Evolutionary conservation across 352 stramenopile species (phyloP).

Genomic region (Nothophytophthora sp.): DNA sequence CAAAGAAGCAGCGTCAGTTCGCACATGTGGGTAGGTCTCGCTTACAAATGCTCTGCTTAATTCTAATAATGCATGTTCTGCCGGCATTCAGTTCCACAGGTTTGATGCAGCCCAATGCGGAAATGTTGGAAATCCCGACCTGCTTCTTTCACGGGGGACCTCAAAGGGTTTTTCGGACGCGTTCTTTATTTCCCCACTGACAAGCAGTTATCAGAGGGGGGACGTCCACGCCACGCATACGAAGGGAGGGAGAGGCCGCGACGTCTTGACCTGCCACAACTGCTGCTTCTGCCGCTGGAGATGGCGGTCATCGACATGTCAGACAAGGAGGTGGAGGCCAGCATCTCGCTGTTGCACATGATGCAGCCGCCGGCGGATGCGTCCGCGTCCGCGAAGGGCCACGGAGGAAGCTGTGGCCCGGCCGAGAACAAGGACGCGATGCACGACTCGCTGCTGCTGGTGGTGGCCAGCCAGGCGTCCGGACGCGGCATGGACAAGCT

Average conservation of each 20-base stretch:
- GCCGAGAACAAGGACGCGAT: conserved; percentile 19
- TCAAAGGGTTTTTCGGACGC: too few species aligned
- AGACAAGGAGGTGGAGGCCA: conserved; percentile 59
- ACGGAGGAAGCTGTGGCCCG: not conserved
- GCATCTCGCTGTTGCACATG: conserved; percentile 69
- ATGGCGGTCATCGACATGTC: conserved; percentile 28
- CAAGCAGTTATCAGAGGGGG: too few species aligned
- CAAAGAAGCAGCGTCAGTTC: too few species aligned
- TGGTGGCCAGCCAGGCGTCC: conserved; percentile 36
- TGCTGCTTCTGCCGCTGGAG: not conserved
- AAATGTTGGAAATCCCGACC: too few species aligned
- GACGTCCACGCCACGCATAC: not conserved
- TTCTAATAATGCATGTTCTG: not conserved
- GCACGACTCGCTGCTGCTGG: conserved; percentile 39
- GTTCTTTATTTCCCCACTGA: conserved; percentile 17
- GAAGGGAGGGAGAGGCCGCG: not conserved
- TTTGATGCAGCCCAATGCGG: too few species aligned
- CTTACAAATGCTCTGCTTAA: not conserved
- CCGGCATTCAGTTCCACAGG: too few species aligned
- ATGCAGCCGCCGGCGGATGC: conserved; percentile 33
- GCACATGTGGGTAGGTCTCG: not conserved
- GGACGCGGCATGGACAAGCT: conserved; percentile 15
- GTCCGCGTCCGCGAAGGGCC: not conserved
- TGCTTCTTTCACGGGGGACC: too few species aligned
- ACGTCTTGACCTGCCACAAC: not conserved